phyloP scores from a whole-genome alignment of 2,329 filamentous ascomycete genomes.

The Diaporthe vaccinii region DNA sequence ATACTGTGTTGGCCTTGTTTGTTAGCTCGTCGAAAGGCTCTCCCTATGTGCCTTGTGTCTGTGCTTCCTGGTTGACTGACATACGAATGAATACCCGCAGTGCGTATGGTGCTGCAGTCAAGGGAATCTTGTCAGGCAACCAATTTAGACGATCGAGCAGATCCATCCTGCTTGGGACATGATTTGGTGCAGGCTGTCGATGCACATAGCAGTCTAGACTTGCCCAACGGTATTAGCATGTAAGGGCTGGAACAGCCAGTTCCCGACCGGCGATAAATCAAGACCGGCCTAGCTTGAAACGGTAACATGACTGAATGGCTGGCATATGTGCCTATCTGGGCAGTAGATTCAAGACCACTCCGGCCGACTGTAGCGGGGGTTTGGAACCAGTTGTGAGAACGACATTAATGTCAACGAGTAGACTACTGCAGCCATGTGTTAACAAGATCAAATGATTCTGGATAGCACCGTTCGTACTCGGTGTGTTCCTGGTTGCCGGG shows the following conservation, averaged over 20 bases:
- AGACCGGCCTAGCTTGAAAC: conserved; percentile 23
- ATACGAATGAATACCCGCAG: background rate
- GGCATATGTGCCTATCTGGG: background rate
- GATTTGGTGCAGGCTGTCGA: background rate
- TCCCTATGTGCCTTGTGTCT: background rate
- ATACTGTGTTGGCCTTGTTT: background rate
- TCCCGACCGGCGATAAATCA: conserved; percentile 2
- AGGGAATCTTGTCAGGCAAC: background rate
- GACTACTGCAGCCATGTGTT: background rate
- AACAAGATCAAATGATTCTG: background rate
- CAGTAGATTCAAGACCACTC: background rate
- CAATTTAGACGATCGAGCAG: background rate
- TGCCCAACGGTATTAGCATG: background rate
- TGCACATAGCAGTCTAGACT: background rate
- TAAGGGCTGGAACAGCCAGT: background rate
- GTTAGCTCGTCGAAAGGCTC: background rate
- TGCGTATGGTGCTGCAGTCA: background rate
- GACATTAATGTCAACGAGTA: background rate
- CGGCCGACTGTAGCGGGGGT: background rate
- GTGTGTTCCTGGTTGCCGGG: conserved; percentile 24
- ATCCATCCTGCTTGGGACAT: background rate
- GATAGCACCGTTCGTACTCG: background rate
- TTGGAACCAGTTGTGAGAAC: background rate
- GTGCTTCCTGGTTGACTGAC: too few relatives aligned
- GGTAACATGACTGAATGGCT: background rate